Conservation (phyloP, 2,329 filamentous ascomycete species). For the Arthrobotrys megalospora region DNA sequence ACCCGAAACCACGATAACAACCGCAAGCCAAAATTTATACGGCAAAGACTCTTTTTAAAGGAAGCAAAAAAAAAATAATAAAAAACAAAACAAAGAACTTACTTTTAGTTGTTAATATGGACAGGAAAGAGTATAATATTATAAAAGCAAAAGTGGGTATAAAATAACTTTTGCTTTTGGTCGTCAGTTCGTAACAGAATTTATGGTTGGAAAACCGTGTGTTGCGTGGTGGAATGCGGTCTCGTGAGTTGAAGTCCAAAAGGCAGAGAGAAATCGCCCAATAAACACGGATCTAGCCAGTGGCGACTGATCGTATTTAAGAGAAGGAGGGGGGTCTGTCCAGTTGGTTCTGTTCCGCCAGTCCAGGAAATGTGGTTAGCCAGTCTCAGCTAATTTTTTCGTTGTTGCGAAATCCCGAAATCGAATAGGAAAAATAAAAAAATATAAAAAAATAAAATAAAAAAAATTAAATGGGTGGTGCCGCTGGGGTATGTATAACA, state of each 20-base stretch:
- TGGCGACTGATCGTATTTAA: slow-evolving; percentile 59
- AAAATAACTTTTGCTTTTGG: slow-evolving; percentile 43
- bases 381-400: slow-evolving; percentile 8
- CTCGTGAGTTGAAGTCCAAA: slow-evolving; percentile 55
- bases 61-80: slow-evolving; percentile 37
- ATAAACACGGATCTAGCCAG: slow-evolving; percentile 57
- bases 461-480: slow-evolving; percentile 44
- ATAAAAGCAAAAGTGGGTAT: slow-evolving; percentile 39
- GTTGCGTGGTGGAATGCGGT: slow-evolving; percentile 53
- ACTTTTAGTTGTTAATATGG: slow-evolving; percentile 31
- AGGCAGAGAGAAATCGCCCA: slow-evolving; percentile 50
- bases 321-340: slow-evolving; percentile 37
- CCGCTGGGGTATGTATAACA: slow-evolving; percentile 56
- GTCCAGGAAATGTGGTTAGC: slow-evolving; percentile 22
- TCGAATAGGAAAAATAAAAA: slow-evolving; percentile 29
- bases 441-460: slow-evolving; percentile 27
- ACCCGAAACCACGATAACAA: slow-evolving; percentile 55
- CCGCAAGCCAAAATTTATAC: too few species aligned
- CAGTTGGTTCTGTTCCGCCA: slow-evolving; percentile 32
- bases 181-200: slow-evolving; percentile 31
- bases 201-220: slow-evolving; percentile 36
- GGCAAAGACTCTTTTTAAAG: too few species aligned
- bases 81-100: slow-evolving; percentile 44
- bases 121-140: slow-evolving; percentile 20
- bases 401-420: slow-evolving; percentile 17